phyloP scores from a whole-genome alignment of 2,329 filamentous ascomycete species.

The Beauveria sp. region DNA sequence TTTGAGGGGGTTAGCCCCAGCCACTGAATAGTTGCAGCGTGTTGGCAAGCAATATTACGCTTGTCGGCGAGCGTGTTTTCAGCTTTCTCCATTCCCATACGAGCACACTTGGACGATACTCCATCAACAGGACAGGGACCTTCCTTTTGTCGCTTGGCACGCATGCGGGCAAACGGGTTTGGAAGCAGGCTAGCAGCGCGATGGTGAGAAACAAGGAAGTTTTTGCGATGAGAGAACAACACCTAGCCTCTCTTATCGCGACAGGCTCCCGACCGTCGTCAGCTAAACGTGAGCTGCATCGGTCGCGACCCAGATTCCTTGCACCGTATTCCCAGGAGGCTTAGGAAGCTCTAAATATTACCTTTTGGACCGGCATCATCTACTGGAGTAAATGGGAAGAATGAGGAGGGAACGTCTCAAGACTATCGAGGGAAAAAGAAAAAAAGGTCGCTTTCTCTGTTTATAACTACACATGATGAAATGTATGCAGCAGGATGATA shows the following conservation, averaged over 20 bases:
- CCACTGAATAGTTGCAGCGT: no score
- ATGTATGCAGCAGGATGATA: slow-evolving; percentile 4
- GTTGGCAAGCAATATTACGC: no score
- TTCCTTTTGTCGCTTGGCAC: background rate
- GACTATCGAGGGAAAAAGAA: background rate
- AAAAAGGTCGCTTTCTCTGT: slow-evolving; percentile 4
- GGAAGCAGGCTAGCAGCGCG: background rate
- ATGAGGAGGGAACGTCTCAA: no score
- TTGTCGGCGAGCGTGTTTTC: background rate
- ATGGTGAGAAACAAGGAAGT: background rate
- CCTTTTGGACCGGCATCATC: background rate
- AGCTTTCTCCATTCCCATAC: background rate
- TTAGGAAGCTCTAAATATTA: background rate
- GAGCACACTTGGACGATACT: background rate
- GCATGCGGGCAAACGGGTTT: background rate
- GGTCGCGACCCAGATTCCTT: background rate
- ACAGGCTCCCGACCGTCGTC: background rate
- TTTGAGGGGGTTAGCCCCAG: no score
- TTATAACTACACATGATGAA: slow-evolving; percentile 2
- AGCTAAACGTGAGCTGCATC: background rate
- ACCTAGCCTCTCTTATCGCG: background rate
- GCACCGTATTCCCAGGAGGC: background rate
- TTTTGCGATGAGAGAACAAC: background rate
- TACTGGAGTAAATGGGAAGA: background rate
- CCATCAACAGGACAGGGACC: background rate